Base-by-base conservation (phyloP, 2,329 filamentous ascomycete species). In the Cadophora sp. region DNA sequence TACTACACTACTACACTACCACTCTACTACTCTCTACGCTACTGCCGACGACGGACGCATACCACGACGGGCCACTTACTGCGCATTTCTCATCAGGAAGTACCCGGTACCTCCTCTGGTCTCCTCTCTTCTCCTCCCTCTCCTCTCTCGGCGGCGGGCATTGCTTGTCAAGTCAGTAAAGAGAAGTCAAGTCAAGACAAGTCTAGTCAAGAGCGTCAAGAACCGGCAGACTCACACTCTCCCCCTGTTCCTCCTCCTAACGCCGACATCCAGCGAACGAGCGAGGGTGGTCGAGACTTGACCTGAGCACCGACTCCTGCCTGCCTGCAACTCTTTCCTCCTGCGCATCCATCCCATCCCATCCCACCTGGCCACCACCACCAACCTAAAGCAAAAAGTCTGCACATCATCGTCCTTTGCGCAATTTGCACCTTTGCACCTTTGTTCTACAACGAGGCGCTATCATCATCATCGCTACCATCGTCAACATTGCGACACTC, bases 271-370 rank as follows among this genome's bases (percentile, higher is more conserved):
- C 2, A 58, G n/a, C 27, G 4, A 47, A n/a, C 43, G 43, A 47
- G n/a, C n/a, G n/a, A n/a, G n/a, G n/a, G n/a, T n/a, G 56, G 56
- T 59, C 58, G 41, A 47, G 58, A 60, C 58, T 60, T 43, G 33
- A 30, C 41, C 20, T 47, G 58, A 24, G 56, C 27, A 39, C 58
- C 58, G 39, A 48, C 39, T 20, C 30, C 24, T 27, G 14, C 30
- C 30, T 33, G 30, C 7, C 36, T 39, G 36, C 24, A 22, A 48
- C 58, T 60, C 56, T 39, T 45, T 33, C 56, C 24, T 14, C n/a
- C 18, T 60, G 14, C 18, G 16, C 43, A 50, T 30, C 33, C 45
- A 24, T 53, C 47, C 27, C 59, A 62, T 62, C 59, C 27, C 59
- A 62, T 36, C 59, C 24, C 27, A 20, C 30, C 59, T 43, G 18